Percentiles rank a stretch among this genome's conserved stretches.
Conservation (phyloP, 2,329 filamentous ascomycete genomes). For the Mycosphaerelloides madeirae region DNA sequence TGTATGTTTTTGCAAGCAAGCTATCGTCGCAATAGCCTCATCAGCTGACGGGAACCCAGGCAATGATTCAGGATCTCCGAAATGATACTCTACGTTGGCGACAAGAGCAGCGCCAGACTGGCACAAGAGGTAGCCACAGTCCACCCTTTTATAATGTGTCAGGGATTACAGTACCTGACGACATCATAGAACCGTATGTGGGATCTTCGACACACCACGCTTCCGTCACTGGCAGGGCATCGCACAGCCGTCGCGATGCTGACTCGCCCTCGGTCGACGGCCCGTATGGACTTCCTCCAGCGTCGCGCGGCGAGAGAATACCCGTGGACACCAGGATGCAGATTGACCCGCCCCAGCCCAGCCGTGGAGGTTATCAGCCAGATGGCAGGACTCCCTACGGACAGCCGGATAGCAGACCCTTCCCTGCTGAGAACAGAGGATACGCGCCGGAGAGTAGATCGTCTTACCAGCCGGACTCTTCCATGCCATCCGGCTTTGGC, state of each 20-base stretch:
- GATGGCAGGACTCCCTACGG: constrained; percentile 19
- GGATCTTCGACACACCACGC: constrained; percentile 39
- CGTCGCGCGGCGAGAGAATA: constrained; percentile 21
- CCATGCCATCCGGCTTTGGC: constrained; percentile 21
- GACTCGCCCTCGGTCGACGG: constrained; percentile 31
- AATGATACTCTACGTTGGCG: constrained; percentile 45
- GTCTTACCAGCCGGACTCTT: constrained; percentile 23
- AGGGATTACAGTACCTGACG: constrained; percentile 39
- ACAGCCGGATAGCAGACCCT: constrained; percentile 22
- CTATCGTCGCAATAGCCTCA: constrained; percentile 2
- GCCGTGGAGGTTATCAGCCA: constrained; percentile 20
- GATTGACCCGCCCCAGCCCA: constrained; percentile 24
- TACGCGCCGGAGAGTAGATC: constrained; percentile 23
- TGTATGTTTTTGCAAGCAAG: constrained; percentile 35
- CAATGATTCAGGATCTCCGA: constrained; percentile 49
- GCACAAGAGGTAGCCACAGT: constrained; percentile 45
- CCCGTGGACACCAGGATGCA: constrained; percentile 25
- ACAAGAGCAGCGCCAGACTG: constrained; percentile 33
- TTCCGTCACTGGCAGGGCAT: constrained; percentile 37
- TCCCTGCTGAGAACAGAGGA: constrained; percentile 20
- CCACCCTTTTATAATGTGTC: constrained; percentile 36
- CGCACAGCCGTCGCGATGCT: constrained; percentile 39
- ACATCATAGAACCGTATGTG: constrained; percentile 26
- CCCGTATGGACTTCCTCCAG: constrained; percentile 25
- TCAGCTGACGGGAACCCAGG: constrained; percentile 34